Base-by-base conservation (phyloP, 1,139 yeast genomes). In the Hyphopichia buzzinii region DNA sequence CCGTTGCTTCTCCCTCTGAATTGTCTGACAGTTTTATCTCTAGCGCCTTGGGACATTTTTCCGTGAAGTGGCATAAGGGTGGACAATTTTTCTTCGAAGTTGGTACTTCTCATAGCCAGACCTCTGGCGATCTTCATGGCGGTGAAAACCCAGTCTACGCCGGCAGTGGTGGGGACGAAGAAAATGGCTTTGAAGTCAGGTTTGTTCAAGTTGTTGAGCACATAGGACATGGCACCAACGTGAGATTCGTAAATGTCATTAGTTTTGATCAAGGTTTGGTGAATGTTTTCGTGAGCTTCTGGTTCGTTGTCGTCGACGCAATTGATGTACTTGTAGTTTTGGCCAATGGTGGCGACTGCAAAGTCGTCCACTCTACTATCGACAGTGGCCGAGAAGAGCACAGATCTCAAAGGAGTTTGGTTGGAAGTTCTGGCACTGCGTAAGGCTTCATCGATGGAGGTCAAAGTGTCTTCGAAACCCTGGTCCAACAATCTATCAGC, bases 341-440 rank as follows among this genome's bases (percentile, higher is more conserved):
- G 59, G 33, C 85, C 84, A 54, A 88, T 78, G 42, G 83, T 80
- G 19, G 66, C 60, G 40, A 68, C 65, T 15, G 96, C 95, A 59
- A 89, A 78, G 4, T 64, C 55, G 36, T 75, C 69, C 23, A 89
- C 94, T 33, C 74, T 69, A 19, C 74, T 67, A 54, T 84, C 90
- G 46, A 89, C 77, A 17, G 97, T 90, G 21, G 97, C 97, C 51
- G 95, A 85, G 55, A 87, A 90, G 47, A 90, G 68, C 49, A 88
- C 65, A 17, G 90, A 80, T 50, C 83, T 87, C 46, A 76, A 67
- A 15, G 35, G 29, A 8, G 57, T 48, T 42, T 52, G 26, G 16
- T 47, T 47, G 4, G 46, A 57, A n/a, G 38, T 34, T 40, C 73
- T 76, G 25, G 72, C 52, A 1, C 52, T 52, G 37, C 67, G 72